A percentile compares a stretch with the other conserved stretches of the same genome.
Conservation (phyloP, 345 rosid species). For the Hypericum perforatum region DNA sequence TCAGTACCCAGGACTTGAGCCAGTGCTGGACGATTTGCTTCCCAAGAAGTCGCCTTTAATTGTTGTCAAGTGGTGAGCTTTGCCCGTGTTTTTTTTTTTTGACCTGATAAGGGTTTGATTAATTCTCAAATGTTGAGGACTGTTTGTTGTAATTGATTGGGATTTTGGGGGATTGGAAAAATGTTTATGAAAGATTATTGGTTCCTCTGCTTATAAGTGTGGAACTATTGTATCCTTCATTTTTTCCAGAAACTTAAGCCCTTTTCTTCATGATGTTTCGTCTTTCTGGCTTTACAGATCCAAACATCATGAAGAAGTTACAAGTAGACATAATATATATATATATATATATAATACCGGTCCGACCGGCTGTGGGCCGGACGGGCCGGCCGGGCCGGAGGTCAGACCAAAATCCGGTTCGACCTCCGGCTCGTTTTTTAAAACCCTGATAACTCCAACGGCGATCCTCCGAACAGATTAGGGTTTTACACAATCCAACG, state of each 20-base stretch:
- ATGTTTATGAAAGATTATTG: no score
- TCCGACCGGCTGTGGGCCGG: no score
- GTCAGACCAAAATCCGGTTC: no score
- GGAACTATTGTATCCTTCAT: no score
- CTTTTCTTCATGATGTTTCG: neutral
- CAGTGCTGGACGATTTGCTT: slow-evolving; percentile 86
- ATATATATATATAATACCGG: no score
- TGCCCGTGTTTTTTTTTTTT: neutral
- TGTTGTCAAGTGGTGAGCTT: slow-evolving; percentile 81
- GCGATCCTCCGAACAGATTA: no score
- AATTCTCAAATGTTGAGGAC: neutral
- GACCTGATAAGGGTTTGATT: neutral
- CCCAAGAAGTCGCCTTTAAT: slow-evolving; percentile 87
- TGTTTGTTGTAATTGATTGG: neutral
- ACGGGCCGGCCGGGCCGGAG: no score
- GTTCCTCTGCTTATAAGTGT: no score
- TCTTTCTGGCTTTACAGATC: slow-evolving; percentile 40
- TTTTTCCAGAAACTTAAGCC: no score
- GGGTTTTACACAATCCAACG: no score
- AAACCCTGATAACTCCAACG: no score
- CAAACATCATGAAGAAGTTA: slow-evolving; percentile 83
- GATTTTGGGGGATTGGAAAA: neutral
- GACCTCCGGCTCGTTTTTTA: no score
- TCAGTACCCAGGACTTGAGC: slow-evolving; percentile 95
- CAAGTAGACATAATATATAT: slow-evolving; percentile 97